Evolutionary conservation across 2,329 filamentous ascomycete genomes (phyloP).

Genomic region (Drechmeria coniospora): DNA sequence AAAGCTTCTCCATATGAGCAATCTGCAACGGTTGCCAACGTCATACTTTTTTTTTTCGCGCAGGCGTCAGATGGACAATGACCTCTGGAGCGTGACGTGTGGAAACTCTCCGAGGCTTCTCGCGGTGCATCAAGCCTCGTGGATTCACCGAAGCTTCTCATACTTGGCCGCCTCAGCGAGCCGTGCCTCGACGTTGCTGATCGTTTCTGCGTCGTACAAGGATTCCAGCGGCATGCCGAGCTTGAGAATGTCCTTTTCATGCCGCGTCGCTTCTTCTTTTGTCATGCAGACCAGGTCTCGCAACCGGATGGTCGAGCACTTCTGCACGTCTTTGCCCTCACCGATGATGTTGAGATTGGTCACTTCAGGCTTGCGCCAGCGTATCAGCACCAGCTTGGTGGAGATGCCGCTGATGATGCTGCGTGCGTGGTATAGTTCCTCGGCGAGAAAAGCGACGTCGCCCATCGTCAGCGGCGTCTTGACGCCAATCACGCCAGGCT

Average conservation of each 20-base stretch:
- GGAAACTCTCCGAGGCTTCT: no score
- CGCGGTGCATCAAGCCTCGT: no score
- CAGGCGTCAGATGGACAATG: no score
- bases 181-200: conserved; percentile 51
- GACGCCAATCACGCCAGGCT: conserved; percentile 42
- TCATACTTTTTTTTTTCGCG: no score
- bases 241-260: conserved; percentile 67
- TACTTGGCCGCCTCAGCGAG: conserved; percentile 50
- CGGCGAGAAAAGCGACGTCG: conserved; percentile 76
- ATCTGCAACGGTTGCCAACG: no score
- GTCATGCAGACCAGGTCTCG: conserved; percentile 79
- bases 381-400: conserved; percentile 61
- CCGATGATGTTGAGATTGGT: conserved; percentile 47
- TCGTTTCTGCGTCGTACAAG: conserved; percentile 53
- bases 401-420: conserved; percentile 72
- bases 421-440: conserved; percentile 74
- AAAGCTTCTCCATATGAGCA: no score
- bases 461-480: conserved; percentile 63
- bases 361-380: conserved; percentile 56
- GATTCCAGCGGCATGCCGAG: conserved; percentile 52
- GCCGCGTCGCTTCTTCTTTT: conserved; percentile 68
- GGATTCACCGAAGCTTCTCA: conserved; percentile 31
- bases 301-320: conserved; percentile 51
- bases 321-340: conserved; percentile 56
- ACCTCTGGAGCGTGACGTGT: no score